Conservation (phyloP, 306 rosid genomes). For the Fagus crenata region DNA sequence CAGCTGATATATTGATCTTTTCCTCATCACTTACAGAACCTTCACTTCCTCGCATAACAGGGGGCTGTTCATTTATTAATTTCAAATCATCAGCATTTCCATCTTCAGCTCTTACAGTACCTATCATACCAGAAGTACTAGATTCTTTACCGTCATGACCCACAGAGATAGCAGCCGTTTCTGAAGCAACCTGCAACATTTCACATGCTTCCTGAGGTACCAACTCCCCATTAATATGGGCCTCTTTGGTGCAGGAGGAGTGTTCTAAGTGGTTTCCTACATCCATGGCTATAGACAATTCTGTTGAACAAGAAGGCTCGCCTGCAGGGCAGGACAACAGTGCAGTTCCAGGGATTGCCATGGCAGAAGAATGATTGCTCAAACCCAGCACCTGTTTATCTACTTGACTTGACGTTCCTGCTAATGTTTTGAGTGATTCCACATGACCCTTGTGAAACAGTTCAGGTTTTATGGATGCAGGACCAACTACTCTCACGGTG, state of each 20-base stretch:
- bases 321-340: constrained; percentile 23
- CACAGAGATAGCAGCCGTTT: constrained; percentile 27
- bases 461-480: constrained; percentile 53
- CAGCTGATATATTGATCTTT: constrained; percentile 63
- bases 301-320: constrained; percentile 41
- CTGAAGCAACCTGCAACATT: constrained; percentile 30
- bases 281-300: constrained; percentile 29
- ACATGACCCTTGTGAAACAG: constrained; percentile 33
- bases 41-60: constrained; percentile 42
- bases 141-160: constrained; percentile 36
- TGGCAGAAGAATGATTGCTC: constrained; percentile 33
- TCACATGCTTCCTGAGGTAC: constrained; percentile 37
- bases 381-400: constrained; percentile 32
- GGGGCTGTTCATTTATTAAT: constrained; percentile 39
- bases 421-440: constrained; percentile 36
- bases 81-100: constrained; percentile 39
- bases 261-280: constrained; percentile 30
- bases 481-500: constrained; percentile 36
- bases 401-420: constrained; percentile 33
- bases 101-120: constrained; percentile 30
- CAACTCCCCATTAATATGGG: constrained; percentile 26
- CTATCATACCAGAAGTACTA: constrained; percentile 27
- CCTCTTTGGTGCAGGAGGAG: constrained; percentile 17
- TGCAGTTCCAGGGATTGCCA: constrained; percentile 19
- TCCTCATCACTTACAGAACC: constrained; percentile 75